Evolutionary conservation across 2,329 filamentous ascomycete species (phyloP).

Genomic region (Hypomyces perniciosus): DNA sequence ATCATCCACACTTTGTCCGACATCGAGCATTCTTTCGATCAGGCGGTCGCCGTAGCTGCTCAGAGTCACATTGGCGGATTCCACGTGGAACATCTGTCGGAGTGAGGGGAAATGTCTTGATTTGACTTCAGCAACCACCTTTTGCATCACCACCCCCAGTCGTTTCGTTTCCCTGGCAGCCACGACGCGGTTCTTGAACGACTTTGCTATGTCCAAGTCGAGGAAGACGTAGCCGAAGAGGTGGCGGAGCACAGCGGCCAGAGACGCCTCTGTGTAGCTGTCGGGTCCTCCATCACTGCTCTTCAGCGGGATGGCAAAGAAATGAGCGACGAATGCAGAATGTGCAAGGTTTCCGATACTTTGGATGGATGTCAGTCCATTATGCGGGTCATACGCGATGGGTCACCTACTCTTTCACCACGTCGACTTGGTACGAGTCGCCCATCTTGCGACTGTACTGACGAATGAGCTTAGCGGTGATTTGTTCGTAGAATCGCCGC

Average conservation of each 20-base stretch:
- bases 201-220: slow-evolving; percentile 41
- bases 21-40: slow-evolving; percentile 48
- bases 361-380: neutral
- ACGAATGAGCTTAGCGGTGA: slow-evolving; percentile 23
- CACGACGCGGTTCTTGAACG: slow-evolving; percentile 30
- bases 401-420: slow-evolving; percentile 18
- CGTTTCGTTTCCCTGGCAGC: slow-evolving; percentile 41
- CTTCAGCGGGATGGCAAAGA: slow-evolving; percentile 44
- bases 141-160: slow-evolving; percentile 43
- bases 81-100: neutral
- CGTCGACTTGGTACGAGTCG: slow-evolving; percentile 26
- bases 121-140: slow-evolving; percentile 31
- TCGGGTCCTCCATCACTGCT: slow-evolving; percentile 1
- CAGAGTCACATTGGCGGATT: slow-evolving; percentile 26
- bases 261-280: slow-evolving; percentile 32
- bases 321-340: slow-evolving; percentile 44
- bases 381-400: neutral
- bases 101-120: neutral
- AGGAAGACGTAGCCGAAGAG: slow-evolving; percentile 50
- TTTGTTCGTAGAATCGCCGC: slow-evolving; percentile 18
- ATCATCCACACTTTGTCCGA: slow-evolving; percentile 46
- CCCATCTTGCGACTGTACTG: slow-evolving; percentile 24
- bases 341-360: slow-evolving; percentile 44
- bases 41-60: slow-evolving; percentile 50
- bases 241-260: slow-evolving; percentile 41